Evolutionary conservation across 2,329 filamentous ascomycete genomes (phyloP).

Genomic region (Xylariaceae sp.): DNA sequence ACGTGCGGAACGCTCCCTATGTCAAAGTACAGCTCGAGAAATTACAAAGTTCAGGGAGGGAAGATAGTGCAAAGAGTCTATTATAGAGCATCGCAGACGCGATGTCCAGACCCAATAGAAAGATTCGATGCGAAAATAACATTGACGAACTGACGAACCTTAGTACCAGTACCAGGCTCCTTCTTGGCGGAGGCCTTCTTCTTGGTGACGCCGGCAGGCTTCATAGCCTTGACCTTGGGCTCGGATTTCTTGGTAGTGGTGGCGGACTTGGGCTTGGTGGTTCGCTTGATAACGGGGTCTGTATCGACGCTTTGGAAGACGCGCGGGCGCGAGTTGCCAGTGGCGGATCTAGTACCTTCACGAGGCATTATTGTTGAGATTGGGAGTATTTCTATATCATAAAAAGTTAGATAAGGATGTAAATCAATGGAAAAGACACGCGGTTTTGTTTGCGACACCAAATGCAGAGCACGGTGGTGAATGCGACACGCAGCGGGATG

Average conservation of each 20-base stretch:
- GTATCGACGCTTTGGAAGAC: constrained; percentile 48
- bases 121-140: neutral
- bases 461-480: too few relatives aligned
- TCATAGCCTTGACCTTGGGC: constrained; percentile 24
- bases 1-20: neutral
- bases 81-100: neutral
- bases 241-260: constrained; percentile 17
- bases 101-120: neutral
- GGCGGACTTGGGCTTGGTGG: constrained; percentile 30
- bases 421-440: too few relatives aligned
- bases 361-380: too few relatives aligned
- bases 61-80: neutral
- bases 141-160: constrained; percentile 26
- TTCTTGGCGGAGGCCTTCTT: constrained; percentile 32
- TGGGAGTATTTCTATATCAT: too few relatives aligned
- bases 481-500: too few relatives aligned
- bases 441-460: too few relatives aligned
- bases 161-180: constrained; percentile 28
- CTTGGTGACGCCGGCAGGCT: constrained; percentile 32
- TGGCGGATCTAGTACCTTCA: constrained; percentile 50
- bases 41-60: neutral
- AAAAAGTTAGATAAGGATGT: too few relatives aligned
- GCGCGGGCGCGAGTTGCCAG: constrained; percentile 51
- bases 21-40: neutral
- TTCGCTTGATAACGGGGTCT: constrained; percentile 42